phyloP scores from a whole-genome alignment of 1,284 basidiomycete genomes.

The Hemileia vastatrix region DNA sequence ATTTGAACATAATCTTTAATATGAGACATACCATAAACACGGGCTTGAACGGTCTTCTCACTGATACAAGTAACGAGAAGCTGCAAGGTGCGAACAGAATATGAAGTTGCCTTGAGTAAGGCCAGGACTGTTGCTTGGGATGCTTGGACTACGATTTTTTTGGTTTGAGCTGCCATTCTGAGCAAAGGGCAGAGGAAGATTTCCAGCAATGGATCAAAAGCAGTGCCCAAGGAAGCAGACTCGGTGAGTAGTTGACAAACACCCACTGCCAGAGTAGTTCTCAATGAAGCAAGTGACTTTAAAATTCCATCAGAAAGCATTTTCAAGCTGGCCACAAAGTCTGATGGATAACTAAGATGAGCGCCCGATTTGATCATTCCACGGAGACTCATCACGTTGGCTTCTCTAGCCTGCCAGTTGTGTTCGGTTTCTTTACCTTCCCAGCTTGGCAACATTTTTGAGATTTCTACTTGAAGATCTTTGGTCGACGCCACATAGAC shows the following conservation, averaged over 20 bases:
- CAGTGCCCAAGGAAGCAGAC: slow-evolving; percentile 61
- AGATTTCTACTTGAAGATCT: slow-evolving; percentile 13
- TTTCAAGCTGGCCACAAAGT: slow-evolving; percentile 66
- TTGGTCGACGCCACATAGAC: slow-evolving; percentile 20
- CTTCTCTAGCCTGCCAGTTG: slow-evolving; percentile 83
- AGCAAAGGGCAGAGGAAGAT: slow-evolving; percentile 63
- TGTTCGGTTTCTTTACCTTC: slow-evolving; percentile 88
- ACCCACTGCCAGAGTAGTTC: slow-evolving; percentile 79
- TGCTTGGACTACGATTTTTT: slow-evolving; percentile 79
- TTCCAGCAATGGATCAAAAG: slow-evolving; percentile 69
- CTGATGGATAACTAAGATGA: slow-evolving; percentile 60
- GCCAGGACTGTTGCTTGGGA: slow-evolving; percentile 65
- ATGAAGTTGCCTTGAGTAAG: slow-evolving; percentile 62
- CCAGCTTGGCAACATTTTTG: slow-evolving; percentile 25
- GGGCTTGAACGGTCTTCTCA: slow-evolving; percentile 70
- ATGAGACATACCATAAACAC: slow-evolving; percentile 54
- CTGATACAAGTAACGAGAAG: slow-evolving; percentile 59
- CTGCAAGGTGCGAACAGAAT: slow-evolving; percentile 63
- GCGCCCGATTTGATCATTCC: slow-evolving; percentile 85
- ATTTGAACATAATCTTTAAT: slow-evolving; percentile 38
- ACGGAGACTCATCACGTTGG: slow-evolving; percentile 64
- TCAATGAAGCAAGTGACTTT: slow-evolving; percentile 78
- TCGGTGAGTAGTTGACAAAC: slow-evolving; percentile 71
- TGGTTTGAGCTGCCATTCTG: slow-evolving; percentile 85
- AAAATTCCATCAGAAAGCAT: slow-evolving; percentile 68